phyloP scores from a whole-genome alignment of 352 stramenopile species.

The Pilasporangium apinafurcum region DNA sequence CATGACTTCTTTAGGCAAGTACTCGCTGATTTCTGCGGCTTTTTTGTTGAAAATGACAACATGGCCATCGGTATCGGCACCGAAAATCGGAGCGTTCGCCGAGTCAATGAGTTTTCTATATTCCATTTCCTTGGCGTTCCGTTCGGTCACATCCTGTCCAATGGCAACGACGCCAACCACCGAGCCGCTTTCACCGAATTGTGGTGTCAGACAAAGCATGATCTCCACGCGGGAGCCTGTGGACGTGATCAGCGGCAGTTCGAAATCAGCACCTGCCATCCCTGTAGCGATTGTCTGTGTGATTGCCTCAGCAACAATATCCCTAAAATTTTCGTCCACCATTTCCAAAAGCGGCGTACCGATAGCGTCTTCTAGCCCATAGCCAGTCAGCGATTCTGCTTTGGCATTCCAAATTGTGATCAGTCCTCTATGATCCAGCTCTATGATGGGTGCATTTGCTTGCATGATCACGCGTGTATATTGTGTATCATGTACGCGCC shows the following conservation, averaged over 20 bases:
- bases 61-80: conserved; percentile 42
- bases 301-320: conserved; percentile 35
- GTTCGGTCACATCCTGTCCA: conserved; percentile 58
- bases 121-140: conserved; percentile 60
- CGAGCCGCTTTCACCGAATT: conserved; percentile 26
- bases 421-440: conserved; percentile 54
- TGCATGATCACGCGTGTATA: conserved; percentile 63
- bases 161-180: conserved; percentile 59
- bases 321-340: conserved; percentile 36
- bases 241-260: conserved; percentile 42
- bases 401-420: conserved; percentile 72
- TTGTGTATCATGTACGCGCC: conserved; percentile 31
- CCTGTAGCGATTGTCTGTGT: conserved; percentile 35
- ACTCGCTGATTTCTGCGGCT: conserved; percentile 84
- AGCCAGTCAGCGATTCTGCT: conserved; percentile 56
- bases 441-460: conserved; percentile 72
- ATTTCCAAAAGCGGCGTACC: conserved; percentile 34
- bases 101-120: conserved; percentile 69
- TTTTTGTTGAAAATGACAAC: conserved; percentile 91
- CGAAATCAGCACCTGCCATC: conserved; percentile 40
- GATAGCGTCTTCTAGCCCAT: conserved; percentile 34
- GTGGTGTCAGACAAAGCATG: conserved; percentile 44
- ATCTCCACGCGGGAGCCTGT: conserved; percentile 43
- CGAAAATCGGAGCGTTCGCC: conserved; percentile 77
- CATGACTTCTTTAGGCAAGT: conserved; percentile 83